Evolutionary conservation across 2,329 filamentous ascomycete species (phyloP).

Genomic region (Aureobasidium musti): DNA sequence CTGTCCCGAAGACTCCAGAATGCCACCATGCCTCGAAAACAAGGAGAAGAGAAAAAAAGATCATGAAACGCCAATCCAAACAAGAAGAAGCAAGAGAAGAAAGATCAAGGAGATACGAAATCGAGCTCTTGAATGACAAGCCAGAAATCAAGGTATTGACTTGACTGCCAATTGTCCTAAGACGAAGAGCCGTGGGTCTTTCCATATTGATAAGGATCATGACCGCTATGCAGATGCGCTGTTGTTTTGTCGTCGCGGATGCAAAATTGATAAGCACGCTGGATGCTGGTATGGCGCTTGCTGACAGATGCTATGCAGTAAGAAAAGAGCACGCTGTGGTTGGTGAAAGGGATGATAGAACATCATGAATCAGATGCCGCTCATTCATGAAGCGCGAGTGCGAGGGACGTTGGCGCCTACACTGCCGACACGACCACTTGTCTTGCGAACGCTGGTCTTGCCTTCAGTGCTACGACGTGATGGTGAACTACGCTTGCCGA

Average conservation of each 20-base stretch:
- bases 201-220: background rate
- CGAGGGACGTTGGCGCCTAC: constrained; percentile 26
- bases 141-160: background rate
- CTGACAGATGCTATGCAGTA: constrained; percentile 13
- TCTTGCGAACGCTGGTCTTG: constrained; percentile 54
- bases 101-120: constrained; percentile 22
- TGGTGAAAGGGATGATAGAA: background rate
- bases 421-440: constrained; percentile 51
- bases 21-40: background rate
- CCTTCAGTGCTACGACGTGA: constrained; percentile 50
- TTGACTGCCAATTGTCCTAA: background rate
- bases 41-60: background rate
- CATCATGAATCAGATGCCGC: background rate
- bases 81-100: constrained; percentile 6
- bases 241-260: constrained; percentile 7
- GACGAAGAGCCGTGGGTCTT: background rate
- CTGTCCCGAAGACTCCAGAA: background rate
- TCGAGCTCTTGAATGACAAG: background rate
- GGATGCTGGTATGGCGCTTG: constrained; percentile 6
- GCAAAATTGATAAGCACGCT: constrained; percentile 19
- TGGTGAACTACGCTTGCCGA: constrained; percentile 51
- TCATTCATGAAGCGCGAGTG: constrained; percentile 26
- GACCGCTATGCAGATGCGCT: constrained; percentile 13
- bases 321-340: constrained; percentile 21
- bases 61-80: background rate